Evolutionary conservation across 192 early-diverging fungal species (phyloP), one percentile per base, ranked within the genome.

Genomic region (Coemansia sp.): DNA sequence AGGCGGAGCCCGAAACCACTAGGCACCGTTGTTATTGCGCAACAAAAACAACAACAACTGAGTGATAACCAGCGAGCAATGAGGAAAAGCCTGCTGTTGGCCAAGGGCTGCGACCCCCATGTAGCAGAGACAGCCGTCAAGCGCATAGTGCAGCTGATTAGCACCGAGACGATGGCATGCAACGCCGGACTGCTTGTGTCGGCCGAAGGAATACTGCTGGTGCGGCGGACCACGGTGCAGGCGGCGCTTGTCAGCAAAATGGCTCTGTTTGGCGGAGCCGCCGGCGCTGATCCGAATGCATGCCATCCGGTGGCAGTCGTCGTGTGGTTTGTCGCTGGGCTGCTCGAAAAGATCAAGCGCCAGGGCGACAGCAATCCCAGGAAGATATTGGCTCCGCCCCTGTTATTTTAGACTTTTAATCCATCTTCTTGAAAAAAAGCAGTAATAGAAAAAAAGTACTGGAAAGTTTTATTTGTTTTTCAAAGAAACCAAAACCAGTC

Each of bases 241-340:
- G 53, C 19, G 8, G 66, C 52, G 10, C 40, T 38, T 15, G 60
- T 62, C 36, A 68, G 66, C 59, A 35, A 42, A 36, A 23, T 62
- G 17, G 52, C 53, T 56, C 8, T 43, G 15, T 62, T 61, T 62
- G 5, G 57, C 1, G 57, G 19, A 29, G 42, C 6, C 4, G 5
- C 65, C 1, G 45, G 19, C 42, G 42, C 6, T 19, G 46, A 52
- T 25, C 22, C 49, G 5, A 25, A 8, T 2, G 22, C 56, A 11
- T 60, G 65, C 35, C 65, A 67, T 36, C 58, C 57, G 5, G 22
- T 60, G 45, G 46, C 58, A 20, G 57, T 57, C 7, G 48, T 60
- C 35, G 66, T 41, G 3, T 60, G 59, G 32, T 68, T 68, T 62
- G 66, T 68, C 23, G 64, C 53, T 2, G 61, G 41, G 33, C 25